Conservation (phyloP, 148 eudicot species). For the Arbutus unedo region DNA sequence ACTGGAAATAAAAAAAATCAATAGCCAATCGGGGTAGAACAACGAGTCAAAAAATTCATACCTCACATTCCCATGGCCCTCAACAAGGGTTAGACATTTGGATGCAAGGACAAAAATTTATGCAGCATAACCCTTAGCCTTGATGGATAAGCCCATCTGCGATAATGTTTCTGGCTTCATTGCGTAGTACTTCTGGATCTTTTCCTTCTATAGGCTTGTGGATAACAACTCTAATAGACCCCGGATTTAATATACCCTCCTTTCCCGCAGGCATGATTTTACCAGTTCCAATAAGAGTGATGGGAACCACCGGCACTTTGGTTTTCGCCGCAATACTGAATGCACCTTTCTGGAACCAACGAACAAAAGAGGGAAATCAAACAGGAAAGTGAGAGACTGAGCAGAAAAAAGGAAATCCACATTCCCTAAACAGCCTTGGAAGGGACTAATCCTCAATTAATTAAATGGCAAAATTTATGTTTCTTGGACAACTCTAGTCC, state of each 20-base stretch:
- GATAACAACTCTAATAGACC: conserved; percentile 69
- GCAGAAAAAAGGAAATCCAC: not conserved
- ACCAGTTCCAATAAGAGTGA: conserved; percentile 88
- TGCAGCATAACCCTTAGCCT: conserved; percentile 25
- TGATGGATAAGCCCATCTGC: conserved; percentile 49
- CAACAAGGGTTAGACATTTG: not conserved
- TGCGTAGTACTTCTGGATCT: conserved; percentile 58
- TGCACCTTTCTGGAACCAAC: conserved; percentile 78
- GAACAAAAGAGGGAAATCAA: not conserved
- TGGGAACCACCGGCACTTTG: conserved; percentile 80
- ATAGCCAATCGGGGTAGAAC: not conserved
- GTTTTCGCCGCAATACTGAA: conserved; percentile 89
- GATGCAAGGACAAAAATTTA: not conserved
- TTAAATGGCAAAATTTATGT: not conserved
- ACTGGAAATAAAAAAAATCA: not conserved
- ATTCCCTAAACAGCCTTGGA: not conserved
- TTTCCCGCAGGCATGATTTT: conserved; percentile 84
- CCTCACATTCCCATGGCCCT: not conserved
- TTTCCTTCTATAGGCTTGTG: conserved; percentile 65
- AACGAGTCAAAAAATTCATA: not conserved
- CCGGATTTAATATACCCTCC: conserved; percentile 61
- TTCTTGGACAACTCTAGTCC: too few species aligned
- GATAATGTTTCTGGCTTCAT: conserved; percentile 62
- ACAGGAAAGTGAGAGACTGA: not conserved
- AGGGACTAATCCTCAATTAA: not conserved